Conservation (phyloP, 257 asterid species). For the Solanum sejunctum region DNA sequence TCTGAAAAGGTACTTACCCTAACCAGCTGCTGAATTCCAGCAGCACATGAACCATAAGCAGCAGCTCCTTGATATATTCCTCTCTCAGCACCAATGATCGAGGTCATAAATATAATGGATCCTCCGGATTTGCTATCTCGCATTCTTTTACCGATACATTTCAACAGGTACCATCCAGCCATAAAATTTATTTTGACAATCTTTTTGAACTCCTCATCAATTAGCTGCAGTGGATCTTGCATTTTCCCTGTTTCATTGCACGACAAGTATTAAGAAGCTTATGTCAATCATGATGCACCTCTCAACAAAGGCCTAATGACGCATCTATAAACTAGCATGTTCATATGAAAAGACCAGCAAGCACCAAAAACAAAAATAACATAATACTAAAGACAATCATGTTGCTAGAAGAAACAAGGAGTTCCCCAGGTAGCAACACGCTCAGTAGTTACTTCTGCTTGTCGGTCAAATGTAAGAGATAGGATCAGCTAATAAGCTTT, state of each 20-base stretch:
- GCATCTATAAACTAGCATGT: background rate
- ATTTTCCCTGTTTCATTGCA: conserved; percentile 60
- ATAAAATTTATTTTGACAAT: conserved; percentile 57
- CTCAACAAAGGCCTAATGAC: background rate
- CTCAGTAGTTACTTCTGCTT: background rate
- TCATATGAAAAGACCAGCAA: background rate
- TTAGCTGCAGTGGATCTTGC: conserved; percentile 56
- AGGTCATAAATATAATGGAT: conserved; percentile 62
- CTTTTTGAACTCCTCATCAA: conserved; percentile 67
- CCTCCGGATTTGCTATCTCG: conserved; percentile 81
- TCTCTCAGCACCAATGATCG: conserved; percentile 79
- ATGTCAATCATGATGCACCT: background rate
- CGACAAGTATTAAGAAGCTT: background rate
- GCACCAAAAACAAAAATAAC: background rate
- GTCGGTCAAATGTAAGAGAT: background rate
- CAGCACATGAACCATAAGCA: conserved; percentile 89
- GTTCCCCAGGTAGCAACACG: background rate
- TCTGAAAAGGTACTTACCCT: conserved; percentile 38
- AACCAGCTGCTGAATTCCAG: conserved; percentile 80
- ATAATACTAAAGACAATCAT: background rate
- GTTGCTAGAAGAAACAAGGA: background rate
- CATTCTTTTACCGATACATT: conserved; percentile 59
- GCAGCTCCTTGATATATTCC: conserved; percentile 93
- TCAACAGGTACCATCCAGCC: conserved; percentile 77
- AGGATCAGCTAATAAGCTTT: background rate